Base-by-base conservation (phyloP, 1,139 yeast species). In the Yamadazyma conglobata region DNA sequence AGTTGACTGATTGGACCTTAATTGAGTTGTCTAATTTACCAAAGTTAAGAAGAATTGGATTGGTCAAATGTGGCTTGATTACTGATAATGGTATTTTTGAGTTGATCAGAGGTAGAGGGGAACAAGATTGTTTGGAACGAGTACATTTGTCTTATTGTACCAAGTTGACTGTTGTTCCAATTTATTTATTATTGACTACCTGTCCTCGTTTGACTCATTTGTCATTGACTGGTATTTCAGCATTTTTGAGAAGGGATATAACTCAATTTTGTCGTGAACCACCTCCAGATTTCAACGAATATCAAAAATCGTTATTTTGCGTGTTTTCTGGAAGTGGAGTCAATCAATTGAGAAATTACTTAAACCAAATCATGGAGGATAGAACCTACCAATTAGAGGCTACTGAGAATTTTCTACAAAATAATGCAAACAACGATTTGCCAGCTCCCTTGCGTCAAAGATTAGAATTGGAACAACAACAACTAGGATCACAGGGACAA, bases 251-350 rank as follows among this genome's bases (percentile, higher is more conserved):
- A 40, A 73, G 82, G 12, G 97, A 91, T 48, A 77, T 91, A 31
- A 83, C 93, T 1, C 80, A 77, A 44, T 89, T 78, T 56, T 89
- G 97, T 53, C 80, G 98, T 20, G 85, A 82, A n/a, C 94, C 97
- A 2, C 98, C 98, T 3, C 77, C 86, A 10, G 97, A 89, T 48
- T 89, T 91, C 52, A 88, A 84, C 36, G 88, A 81, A 37, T 84
- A 82, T 47, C 98, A 91, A 56, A 81, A 81, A 44, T 74, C 82
- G 12, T 73, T 86, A 31, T 91, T 91, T 49, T 91, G 98, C 59
- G 98, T 91, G 7, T 91, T 88, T 50, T 82, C 94, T 22, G 97
- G 97, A 1, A 78, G 74, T 41, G 97, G 97, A 4, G 96, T 91
- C 11, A 73, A 65, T 32, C 75, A 73, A 38, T 66, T 87, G 40